Conservation (phyloP, 768 basidiomycete genomes). For the Trametes gibbosa region DNA sequence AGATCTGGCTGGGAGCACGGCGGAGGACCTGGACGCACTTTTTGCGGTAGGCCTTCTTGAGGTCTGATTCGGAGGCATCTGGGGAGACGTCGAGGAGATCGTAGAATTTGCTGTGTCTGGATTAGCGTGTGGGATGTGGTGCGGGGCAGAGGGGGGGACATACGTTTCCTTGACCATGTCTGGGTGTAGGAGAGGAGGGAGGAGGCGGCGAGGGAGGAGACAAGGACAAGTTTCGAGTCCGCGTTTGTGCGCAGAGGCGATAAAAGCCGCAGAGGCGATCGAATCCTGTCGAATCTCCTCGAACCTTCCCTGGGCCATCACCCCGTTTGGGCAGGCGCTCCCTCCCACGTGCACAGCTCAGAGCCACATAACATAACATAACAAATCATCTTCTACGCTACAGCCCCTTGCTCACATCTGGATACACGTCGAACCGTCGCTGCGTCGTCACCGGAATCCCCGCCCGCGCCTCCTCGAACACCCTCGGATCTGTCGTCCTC, state of each 20-base stretch:
- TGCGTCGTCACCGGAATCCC: constrained; percentile 93
- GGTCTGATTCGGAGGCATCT: constrained; percentile 75
- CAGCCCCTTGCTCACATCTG: constrained; percentile 53
- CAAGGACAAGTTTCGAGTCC: too few species aligned
- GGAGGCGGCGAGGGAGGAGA: constrained; percentile 1
- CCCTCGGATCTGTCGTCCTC: constrained; percentile 54
- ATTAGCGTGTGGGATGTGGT: constrained; percentile 9
- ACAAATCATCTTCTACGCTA: constrained; percentile 3
- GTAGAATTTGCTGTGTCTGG: constrained; percentile 71
- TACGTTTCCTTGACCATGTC: constrained; percentile 74
- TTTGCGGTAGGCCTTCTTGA: constrained; percentile 96
- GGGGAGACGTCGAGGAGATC: constrained; percentile 87
- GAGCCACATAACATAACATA: too few species aligned
- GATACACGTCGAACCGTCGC: constrained; percentile 90
- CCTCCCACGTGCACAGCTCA: not conserved
- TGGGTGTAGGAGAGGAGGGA: constrained; percentile 3
- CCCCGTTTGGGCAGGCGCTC: constrained; percentile 2
- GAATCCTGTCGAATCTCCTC: constrained; percentile 39
- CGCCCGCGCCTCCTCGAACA: constrained; percentile 62
- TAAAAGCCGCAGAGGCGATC: constrained; percentile 31
- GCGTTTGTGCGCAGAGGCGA: constrained; percentile 18
- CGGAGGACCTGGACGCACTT: constrained; percentile 48
- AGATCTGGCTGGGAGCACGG: not conserved
- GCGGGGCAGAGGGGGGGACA: constrained; percentile 21
- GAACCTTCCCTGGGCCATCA: constrained; percentile 21